Percentiles rank a stretch among this genome's conserved stretches.
Evolutionary conservation across 345 rosid genomes (phyloP).

Genomic region (Jatropha curcas): DNA sequence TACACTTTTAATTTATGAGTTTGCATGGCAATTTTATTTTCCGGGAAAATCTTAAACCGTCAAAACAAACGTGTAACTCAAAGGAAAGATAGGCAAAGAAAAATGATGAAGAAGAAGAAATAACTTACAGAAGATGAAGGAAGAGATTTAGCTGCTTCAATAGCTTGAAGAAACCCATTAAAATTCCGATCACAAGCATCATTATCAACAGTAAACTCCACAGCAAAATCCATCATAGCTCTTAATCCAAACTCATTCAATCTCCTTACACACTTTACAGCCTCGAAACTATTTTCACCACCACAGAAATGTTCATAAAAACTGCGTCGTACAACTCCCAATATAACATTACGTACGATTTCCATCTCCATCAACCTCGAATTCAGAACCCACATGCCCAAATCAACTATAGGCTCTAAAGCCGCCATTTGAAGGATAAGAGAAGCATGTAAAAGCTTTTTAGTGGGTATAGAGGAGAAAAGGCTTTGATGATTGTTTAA

Average conservation of each 20-base stretch:
- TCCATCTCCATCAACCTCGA: slow-evolving; percentile 56
- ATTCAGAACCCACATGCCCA: slow-evolving; percentile 72
- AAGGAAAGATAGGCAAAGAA: not conserved
- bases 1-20: no score
- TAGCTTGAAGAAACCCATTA: slow-evolving; percentile 52
- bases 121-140: slow-evolving; percentile 64
- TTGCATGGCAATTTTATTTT: no score
- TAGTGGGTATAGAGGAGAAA: slow-evolving; percentile 43
- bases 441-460: slow-evolving; percentile 55
- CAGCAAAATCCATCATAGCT: slow-evolving; percentile 77
- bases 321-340: slow-evolving; percentile 43
- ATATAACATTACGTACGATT: slow-evolving; percentile 42
- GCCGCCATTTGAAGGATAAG: slow-evolving; percentile 55
- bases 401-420: slow-evolving; percentile 61
- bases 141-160: slow-evolving; percentile 55
- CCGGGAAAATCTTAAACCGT: no score
- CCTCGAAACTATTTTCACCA: slow-evolving; percentile 60
- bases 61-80: not conserved
- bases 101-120: not conserved
- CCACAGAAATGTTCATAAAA: slow-evolving; percentile 85
- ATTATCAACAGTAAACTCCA: slow-evolving; percentile 60
- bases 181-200: slow-evolving; percentile 65
- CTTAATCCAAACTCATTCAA: slow-evolving; percentile 57
- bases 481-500: slow-evolving; percentile 54
- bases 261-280: slow-evolving; percentile 38